These are phyloP conservation scores for Phytopythium aichiense DNA, from an alignment of 352 stramenopile species.

Conservation along the genomic window DNA sequence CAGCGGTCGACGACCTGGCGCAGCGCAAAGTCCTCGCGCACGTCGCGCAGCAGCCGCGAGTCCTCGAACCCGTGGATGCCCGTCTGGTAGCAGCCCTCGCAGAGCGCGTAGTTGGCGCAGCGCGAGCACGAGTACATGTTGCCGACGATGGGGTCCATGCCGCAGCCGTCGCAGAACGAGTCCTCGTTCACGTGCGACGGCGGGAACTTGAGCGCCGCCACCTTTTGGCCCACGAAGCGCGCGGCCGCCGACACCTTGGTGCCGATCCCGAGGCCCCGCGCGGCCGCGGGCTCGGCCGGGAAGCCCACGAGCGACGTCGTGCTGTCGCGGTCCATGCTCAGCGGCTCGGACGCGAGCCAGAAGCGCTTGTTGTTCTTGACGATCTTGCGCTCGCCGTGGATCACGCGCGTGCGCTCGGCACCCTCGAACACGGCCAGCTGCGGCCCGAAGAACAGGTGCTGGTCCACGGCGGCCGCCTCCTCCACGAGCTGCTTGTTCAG, in stretches of 20 bases:
- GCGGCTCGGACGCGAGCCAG: conserved; percentile 83
- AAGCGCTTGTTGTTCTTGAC: conserved; percentile 78
- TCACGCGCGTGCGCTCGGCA: conserved; percentile 66
- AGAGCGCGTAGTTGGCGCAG: conserved; percentile 82
- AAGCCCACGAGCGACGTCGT: conserved; percentile 73
- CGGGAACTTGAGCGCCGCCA: conserved; percentile 76
- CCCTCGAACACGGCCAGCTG: conserved; percentile 68
- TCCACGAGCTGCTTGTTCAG: conserved; percentile 73
- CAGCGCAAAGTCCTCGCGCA: conserved; percentile 81
- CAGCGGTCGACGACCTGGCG: conserved; percentile 69
- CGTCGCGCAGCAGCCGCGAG: conserved; percentile 64
- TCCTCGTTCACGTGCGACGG: conserved; percentile 77
- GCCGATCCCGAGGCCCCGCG: conserved; percentile 30
- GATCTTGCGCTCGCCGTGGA: conserved; percentile 86
- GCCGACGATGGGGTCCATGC: conserved; percentile 85
- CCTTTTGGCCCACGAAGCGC: conserved; percentile 75
- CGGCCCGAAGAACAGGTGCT: conserved; percentile 82
- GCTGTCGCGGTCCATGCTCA: conserved; percentile 75
- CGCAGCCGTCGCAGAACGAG: conserved; percentile 88
- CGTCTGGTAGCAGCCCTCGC: conserved; percentile 79
- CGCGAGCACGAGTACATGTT: conserved; percentile 89
- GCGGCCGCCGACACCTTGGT: conserved; percentile 68
- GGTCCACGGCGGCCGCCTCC: conserved; percentile 55
- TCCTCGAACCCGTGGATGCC: conserved; percentile 84
- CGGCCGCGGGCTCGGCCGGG: conserved; percentile 23